Evolutionary conservation across 352 stramenopile genomes (phyloP), one percentile per base, ranked within the genome.

Genomic region (Phytophthora citricola): DNA sequence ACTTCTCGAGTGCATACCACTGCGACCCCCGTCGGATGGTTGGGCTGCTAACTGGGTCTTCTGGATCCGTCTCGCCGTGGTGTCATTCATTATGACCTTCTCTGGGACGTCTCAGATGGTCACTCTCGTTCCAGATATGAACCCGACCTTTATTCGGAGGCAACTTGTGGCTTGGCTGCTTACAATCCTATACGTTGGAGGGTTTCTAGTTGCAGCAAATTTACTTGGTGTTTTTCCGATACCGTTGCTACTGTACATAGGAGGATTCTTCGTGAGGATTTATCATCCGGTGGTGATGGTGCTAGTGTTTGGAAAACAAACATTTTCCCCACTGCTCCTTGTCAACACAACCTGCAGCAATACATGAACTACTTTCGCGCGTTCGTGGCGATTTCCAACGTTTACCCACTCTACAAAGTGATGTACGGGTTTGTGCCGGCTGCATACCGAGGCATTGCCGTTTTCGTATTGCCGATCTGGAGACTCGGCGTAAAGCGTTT

Each of bases 11-110:
- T 52, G 45, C n/a, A 9, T 52, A 26, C 45, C 45, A n/a, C 26
- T 52, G 12, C 26, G 9, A 24, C 17, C 45, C 2, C 45, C 45
- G 12, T 39, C 45, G 4, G 27, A 52, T 26, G 45, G 27, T 9
- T 17, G 10, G 45, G 45, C 45, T 39, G 45, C 45, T 6, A 52
- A 52, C 45, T 52, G 45, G 45, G 27, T 39, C 5, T 52, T 52
- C 27, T 52, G 24, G 26, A 52, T 52, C 14, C 45, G 45, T 2
- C 20, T 52, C 14, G 9, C 26, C 24, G 1, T 52, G 5, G 0
- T 20, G 11, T 5, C 12, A 52, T 20, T 36, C 11, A 14, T 39
- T 22, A 39, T 52, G 45, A 0, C 0, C 1, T 38, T 39, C n/a
- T 0, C 10, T 39, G 26, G 26, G 6, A 8, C 36, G 22, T 24